phyloP scores from a whole-genome alignment of 768 basidiomycete species.

The Botryobasidium botryosum region DNA sequence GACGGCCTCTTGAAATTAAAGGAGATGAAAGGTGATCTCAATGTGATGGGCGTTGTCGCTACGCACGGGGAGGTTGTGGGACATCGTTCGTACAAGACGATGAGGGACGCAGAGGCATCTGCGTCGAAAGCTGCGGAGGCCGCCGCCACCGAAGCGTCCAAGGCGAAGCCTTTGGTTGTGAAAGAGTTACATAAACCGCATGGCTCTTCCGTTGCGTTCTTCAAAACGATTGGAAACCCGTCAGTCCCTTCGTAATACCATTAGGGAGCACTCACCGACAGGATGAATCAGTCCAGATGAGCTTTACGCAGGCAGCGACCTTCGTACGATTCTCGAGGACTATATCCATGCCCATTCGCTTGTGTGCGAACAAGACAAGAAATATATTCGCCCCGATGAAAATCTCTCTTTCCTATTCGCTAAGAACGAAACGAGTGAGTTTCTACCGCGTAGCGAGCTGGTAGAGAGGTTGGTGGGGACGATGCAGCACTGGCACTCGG shows the following conservation, averaged over 20 bases:
- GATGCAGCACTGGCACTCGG: constrained; percentile 63
- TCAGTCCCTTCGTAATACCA: no score
- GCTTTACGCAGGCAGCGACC: constrained; percentile 41
- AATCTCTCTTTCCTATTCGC: constrained; percentile 12
- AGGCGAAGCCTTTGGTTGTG: constrained; percentile 35
- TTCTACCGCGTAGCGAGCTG: constrained; percentile 37
- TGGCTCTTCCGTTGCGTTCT: constrained; percentile 36
- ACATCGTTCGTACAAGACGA: constrained; percentile 37
- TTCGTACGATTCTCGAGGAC: constrained; percentile 38
- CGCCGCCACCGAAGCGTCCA: constrained; percentile 26
- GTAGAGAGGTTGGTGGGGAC: constrained; percentile 33
- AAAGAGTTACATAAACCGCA: constrained; percentile 66
- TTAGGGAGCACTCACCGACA: no score
- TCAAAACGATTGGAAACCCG: constrained; percentile 44
- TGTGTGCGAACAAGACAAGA: no score
- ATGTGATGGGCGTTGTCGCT: constrained; percentile 30
- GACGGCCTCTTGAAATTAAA: constrained; percentile 56
- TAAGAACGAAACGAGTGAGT: constrained; percentile 21
- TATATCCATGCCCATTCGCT: constrained; percentile 48
- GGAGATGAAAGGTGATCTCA: constrained; percentile 29
- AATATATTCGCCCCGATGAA: no score
- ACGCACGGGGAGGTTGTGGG: constrained; percentile 37
- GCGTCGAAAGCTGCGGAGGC: constrained; percentile 37
- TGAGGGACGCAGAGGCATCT: constrained; percentile 48
- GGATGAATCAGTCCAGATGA: no score